phyloP scores from a whole-genome alignment of 2,329 filamentous ascomycete genomes.

The Penicillium palitans region DNA sequence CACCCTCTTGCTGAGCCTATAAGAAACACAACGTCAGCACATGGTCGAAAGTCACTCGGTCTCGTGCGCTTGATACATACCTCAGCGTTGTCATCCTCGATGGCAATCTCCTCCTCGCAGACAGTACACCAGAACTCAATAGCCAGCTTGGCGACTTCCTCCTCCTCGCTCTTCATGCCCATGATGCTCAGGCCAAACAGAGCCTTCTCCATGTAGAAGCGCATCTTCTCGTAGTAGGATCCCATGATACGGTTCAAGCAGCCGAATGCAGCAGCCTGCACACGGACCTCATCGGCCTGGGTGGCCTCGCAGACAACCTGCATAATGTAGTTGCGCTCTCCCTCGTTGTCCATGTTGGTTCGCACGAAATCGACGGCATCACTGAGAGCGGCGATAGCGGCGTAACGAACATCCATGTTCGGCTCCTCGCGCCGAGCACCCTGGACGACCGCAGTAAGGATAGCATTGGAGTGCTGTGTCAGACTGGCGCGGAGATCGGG shows the following conservation, averaged over 20 bases:
- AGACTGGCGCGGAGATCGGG: constrained; percentile 77
- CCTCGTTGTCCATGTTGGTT: constrained; percentile 98
- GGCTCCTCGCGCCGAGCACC: constrained; percentile 95
- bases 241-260: constrained; percentile 98
- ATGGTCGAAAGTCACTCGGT: not conserved
- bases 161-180: constrained; percentile 97
- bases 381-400: constrained; percentile 89
- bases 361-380: constrained; percentile 97
- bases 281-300: constrained; percentile 83
- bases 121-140: constrained; percentile 99
- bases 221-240: constrained; percentile 99
- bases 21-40: constrained; percentile 24
- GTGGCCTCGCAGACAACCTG: constrained; percentile 99
- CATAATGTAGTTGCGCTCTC: constrained; percentile 99
- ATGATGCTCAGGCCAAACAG: constrained; percentile 95
- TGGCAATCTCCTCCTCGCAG: constrained; percentile 96
- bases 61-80: constrained; percentile 46
- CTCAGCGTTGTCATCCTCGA: constrained; percentile 93
- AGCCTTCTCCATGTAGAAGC: constrained; percentile 99
- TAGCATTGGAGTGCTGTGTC: constrained; percentile 89
- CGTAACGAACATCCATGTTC: constrained; percentile 84
- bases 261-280: constrained; percentile 94
- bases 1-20: constrained; percentile 65
- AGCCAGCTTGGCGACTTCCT: constrained; percentile 96
- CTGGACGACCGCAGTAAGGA: constrained; percentile 95